Evolutionary conservation across 345 rosid species (phyloP), one percentile per base, ranked within the genome.

Genomic region (Salix arbutifolia): DNA sequence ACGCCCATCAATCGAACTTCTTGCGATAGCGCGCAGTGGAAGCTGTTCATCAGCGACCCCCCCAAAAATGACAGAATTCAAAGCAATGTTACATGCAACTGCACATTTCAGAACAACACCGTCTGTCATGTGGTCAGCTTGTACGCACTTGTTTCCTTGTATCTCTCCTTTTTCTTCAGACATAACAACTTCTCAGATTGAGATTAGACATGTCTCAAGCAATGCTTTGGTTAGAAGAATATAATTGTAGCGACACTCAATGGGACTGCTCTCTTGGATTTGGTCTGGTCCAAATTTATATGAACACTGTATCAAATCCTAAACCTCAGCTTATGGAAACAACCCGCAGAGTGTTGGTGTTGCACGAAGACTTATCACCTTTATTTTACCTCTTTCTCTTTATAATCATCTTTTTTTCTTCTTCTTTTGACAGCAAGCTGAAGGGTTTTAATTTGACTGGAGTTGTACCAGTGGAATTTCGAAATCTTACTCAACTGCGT

Each of bases 381-480:
- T 30, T 28, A 28, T 28, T 28, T 48, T 52, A 26, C 46, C 0
- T 19, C 19, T 72, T 65, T 31, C 11, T 65, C 17, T 33, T 60
- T 65, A 19, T 44, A 26, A 60, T 64, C 35, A 44, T 62, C 5
- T n/a, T 81, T 10, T 33, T 67, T 23, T 31, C 21, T 2, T 8
- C 14, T 13, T 62, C 37, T 46, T 67, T 44, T 80, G 28, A 42
- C 88, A 96, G 98, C 37, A 28, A 11, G 53, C 82, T 93, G 37
- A 91, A 89, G 82, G 72, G 86, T 69, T 83, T 83, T 19, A 91
- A 84, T 74, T 79, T 96, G 77, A 78, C 85, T 8, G 99, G 97
- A 65, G 61, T 56, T 71, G 21, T 94, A 71, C 97, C 97, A n/a
- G 79, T 75, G 74, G 97, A 92, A 60, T 80, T 94, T 26, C 89